phyloP scores from a whole-genome alignment of 306 rosid genomes.

The Dicorynia guianensis region DNA sequence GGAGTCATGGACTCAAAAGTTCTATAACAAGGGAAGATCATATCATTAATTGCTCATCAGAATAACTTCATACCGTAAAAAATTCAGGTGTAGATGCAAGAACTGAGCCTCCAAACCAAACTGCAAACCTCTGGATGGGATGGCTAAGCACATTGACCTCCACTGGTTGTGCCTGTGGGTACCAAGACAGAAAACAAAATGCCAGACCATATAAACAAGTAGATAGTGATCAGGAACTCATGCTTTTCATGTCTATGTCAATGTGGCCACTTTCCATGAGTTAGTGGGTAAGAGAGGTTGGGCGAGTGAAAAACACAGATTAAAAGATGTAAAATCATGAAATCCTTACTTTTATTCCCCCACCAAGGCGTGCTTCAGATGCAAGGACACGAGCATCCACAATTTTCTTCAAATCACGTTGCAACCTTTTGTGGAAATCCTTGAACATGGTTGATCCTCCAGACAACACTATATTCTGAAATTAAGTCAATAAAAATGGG shows the following conservation, averaged over 20 bases:
- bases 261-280: constrained; percentile 12
- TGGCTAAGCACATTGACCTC: constrained; percentile 97
- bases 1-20: no score
- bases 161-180: constrained; percentile 85
- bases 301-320: background rate
- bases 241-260: constrained; percentile 1
- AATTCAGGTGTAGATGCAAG: constrained; percentile 99
- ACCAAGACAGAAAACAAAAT: constrained; percentile 3
- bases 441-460: constrained; percentile 99
- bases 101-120: constrained; percentile 99
- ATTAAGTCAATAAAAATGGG: constrained; percentile 19
- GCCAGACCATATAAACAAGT: constrained; percentile 26
- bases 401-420: constrained; percentile 91
- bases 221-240: background rate
- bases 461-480: constrained; percentile 92
- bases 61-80: constrained; percentile 68
- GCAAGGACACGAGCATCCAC: constrained; percentile 92
- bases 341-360: constrained; percentile 75
- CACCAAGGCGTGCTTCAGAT: constrained; percentile 81
- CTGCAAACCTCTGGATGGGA: constrained; percentile 98
- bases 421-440: constrained; percentile 97
- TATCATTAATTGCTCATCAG: no score
- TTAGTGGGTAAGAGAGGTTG: background rate
- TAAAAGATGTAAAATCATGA: background rate
- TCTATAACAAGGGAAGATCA: no score